Conservation (phyloP, 2,329 filamentous ascomycete genomes). For the Gaeumannomyces sp. region DNA sequence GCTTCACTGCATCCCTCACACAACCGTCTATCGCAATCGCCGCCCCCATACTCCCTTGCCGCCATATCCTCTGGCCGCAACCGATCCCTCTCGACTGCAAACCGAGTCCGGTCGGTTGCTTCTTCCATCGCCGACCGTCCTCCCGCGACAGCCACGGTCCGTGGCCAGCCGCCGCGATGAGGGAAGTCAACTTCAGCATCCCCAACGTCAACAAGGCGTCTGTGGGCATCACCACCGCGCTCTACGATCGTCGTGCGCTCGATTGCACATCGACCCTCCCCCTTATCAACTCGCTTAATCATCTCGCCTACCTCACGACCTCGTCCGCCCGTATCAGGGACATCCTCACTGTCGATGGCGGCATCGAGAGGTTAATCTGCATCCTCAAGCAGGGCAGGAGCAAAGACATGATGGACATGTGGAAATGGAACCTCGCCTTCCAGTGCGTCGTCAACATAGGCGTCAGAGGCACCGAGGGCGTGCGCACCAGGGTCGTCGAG, state of each 20-base stretch:
- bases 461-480: slow-evolving; percentile 87
- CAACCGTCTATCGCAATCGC: too few species aligned
- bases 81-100: too few species aligned
- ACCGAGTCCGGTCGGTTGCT: too few species aligned
- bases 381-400: slow-evolving; percentile 96
- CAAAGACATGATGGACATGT: slow-evolving; percentile 99
- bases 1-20: too few species aligned
- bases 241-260: slow-evolving; percentile 94
- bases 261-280: slow-evolving; percentile 97
- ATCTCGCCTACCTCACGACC: slow-evolving; percentile 95
- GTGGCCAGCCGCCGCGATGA: slow-evolving; percentile 58
- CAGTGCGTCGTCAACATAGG: slow-evolving; percentile 99
- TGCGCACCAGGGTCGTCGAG: slow-evolving; percentile 91
- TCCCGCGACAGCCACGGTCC: neutral
- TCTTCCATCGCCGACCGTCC: too few species aligned
- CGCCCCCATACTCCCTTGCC: too few species aligned
- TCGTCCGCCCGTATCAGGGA: slow-evolving; percentile 96
- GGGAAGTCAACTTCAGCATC: slow-evolving; percentile 99
- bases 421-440: slow-evolving; percentile 99
- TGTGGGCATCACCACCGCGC: slow-evolving; percentile 86
- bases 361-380: slow-evolving; percentile 91
- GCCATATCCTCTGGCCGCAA: too few species aligned
- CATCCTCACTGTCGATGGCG: slow-evolving; percentile 97
- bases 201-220: slow-evolving; percentile 99
- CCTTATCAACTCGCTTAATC: slow-evolving; percentile 97